phyloP scores from a whole-genome alignment of 2,329 filamentous ascomycete species.

The Akanthomyces lecanii region DNA sequence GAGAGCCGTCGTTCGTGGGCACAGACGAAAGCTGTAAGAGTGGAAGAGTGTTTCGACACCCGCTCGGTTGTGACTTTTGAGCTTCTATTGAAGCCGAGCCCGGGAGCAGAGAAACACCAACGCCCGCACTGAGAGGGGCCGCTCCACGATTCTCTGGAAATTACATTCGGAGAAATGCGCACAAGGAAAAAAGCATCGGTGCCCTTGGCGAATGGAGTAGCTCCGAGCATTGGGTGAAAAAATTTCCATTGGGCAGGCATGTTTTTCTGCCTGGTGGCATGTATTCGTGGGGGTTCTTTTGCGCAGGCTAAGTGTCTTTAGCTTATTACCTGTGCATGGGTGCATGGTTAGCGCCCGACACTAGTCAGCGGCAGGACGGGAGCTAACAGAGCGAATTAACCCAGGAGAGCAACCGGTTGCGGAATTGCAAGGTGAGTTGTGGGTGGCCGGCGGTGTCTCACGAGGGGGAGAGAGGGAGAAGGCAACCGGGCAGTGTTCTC shows the following conservation, averaged over 20 bases:
- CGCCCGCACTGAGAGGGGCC: background rate
- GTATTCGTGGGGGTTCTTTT: background rate
- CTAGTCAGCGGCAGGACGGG: background rate
- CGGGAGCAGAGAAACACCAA: background rate
- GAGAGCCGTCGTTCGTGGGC: background rate
- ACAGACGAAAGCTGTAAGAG: no score
- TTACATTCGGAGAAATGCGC: background rate
- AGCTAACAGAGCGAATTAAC: background rate
- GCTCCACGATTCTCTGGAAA: conserved; percentile 3
- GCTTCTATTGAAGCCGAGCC: background rate
- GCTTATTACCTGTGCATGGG: background rate
- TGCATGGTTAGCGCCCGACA: background rate
- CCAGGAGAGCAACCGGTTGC: no score
- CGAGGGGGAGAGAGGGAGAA: no score
- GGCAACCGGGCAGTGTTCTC: no score
- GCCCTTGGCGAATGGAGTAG: background rate
- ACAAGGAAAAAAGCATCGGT: background rate
- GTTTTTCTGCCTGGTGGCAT: background rate
- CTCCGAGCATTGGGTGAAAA: background rate
- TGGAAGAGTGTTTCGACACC: background rate
- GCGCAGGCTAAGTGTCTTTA: background rate
- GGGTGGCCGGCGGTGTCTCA: no score
- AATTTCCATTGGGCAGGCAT: background rate
- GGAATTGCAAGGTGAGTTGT: no score
- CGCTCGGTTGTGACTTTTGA: background rate